A percentile compares a stretch with the other conserved stretches of the same genome.
These are phyloP conservation scores for Aspergillus sp. DNA, from an alignment of 2,329 filamentous ascomycete species.

Conservation along the genomic window DNA sequence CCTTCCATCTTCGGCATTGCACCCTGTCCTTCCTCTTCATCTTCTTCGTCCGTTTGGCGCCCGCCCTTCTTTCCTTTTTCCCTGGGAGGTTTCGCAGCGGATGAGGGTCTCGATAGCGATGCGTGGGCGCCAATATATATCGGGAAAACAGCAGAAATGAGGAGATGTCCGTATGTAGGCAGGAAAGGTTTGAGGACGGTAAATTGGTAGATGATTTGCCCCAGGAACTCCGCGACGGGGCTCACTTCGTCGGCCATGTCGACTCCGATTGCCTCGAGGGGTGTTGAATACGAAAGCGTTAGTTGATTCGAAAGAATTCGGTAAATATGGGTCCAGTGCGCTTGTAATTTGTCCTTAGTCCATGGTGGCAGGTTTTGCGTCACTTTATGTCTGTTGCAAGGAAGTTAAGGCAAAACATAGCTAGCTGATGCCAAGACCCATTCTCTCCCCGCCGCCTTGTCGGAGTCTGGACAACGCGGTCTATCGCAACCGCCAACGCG, in stretches of 20 bases:
- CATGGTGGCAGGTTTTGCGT: conserved; percentile 3
- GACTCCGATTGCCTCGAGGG: background rate
- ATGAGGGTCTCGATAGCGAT: conserved; percentile 75
- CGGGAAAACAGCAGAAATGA: conserved; percentile 66
- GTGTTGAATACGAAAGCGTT: background rate
- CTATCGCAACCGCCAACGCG: background rate
- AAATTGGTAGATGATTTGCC: conserved; percentile 40
- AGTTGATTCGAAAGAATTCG: background rate
- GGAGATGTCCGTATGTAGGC: conserved; percentile 54
- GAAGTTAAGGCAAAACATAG: background rate
- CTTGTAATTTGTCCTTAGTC: background rate
- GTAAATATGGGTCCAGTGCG: background rate
- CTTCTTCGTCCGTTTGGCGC: conserved; percentile 28
- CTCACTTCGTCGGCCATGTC: conserved; percentile 27
- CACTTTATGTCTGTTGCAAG: background rate
- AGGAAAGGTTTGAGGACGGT: conserved; percentile 39
- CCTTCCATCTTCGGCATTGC: conserved; percentile 57
- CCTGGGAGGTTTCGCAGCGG: conserved; percentile 59
- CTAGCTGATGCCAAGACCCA: conserved; percentile 16
- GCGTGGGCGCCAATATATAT: conserved; percentile 81
- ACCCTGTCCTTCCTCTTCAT: conserved; percentile 48
- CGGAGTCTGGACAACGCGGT: background rate
- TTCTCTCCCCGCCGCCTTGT: conserved; percentile 8
- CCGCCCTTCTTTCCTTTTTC: conserved; percentile 35
- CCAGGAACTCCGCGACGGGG: conserved; percentile 33